A percentile compares a stretch with the other conserved stretches of the same genome.
phyloP scores from a whole-genome alignment of 1,139 yeast species.

The Pichia sp. region DNA sequence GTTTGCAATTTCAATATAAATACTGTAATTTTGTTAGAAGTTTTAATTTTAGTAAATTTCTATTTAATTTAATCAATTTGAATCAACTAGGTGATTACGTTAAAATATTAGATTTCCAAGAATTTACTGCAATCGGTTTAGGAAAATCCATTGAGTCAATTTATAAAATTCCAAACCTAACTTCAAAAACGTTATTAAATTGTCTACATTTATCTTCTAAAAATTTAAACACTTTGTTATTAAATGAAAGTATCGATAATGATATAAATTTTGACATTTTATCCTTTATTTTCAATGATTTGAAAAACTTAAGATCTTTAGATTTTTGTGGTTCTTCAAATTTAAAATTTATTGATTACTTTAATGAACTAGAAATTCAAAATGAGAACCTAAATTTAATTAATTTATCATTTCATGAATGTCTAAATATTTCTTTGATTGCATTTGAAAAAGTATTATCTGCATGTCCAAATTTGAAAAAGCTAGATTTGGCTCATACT shows the following conservation, averaged over 20 bases:
- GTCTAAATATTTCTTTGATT: slow-evolving; percentile 64
- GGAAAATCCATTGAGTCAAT: slow-evolving; percentile 90
- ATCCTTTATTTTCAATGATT: slow-evolving; percentile 51
- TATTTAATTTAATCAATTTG: slow-evolving; percentile 42
- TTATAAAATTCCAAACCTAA: slow-evolving; percentile 86
- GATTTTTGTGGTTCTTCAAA: slow-evolving; percentile 91
- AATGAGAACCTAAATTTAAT: slow-evolving; percentile 29
- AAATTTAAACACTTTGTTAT: slow-evolving; percentile 69
- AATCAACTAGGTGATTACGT: slow-evolving; percentile 58
- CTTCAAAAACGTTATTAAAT: slow-evolving; percentile 59
- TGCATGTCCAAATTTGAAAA: slow-evolving; percentile 49
- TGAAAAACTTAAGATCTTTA: slow-evolving; percentile 57
- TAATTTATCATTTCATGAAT: slow-evolving; percentile 79
- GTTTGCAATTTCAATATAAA: slow-evolving; percentile 44
- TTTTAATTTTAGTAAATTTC: slow-evolving; percentile 68
- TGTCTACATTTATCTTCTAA: slow-evolving; percentile 55
- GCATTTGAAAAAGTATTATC: slow-evolving; percentile 54
- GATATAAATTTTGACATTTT: slow-evolving; percentile 65
- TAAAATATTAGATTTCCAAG: slow-evolving; percentile 77
- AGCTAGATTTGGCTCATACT: slow-evolving; percentile 80
- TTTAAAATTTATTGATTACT: slow-evolving; percentile 55
- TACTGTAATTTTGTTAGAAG: slow-evolving; percentile 76
- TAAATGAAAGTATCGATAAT: slow-evolving; percentile 79
- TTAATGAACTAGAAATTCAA: slow-evolving; percentile 34
- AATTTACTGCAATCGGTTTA: slow-evolving; percentile 82